Percentiles rank a stretch among this genome's conserved stretches.
Conservation (phyloP, 2,329 filamentous ascomycete species). For the Lachnellula suecica region DNA sequence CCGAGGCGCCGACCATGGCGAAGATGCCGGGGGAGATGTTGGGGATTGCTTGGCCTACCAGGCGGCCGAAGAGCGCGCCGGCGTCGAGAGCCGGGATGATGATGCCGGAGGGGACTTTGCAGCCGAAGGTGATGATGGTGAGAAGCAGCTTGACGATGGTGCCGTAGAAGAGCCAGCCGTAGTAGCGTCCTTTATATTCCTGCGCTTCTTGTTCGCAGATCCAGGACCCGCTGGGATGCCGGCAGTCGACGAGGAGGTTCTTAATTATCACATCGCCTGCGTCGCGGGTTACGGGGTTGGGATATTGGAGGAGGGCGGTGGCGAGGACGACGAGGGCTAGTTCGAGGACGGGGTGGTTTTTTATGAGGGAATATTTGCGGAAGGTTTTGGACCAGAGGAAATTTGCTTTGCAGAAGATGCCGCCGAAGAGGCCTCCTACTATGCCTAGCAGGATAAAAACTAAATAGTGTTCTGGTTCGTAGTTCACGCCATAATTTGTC, state of each 20-base stretch:
- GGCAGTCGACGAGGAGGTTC: constrained; percentile 56
- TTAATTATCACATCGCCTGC: constrained; percentile 56
- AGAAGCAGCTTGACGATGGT: constrained; percentile 53
- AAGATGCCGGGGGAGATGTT: constrained; percentile 56
- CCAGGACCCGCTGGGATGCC: constrained; percentile 39
- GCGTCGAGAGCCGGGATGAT: constrained; percentile 60
- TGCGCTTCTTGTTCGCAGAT: constrained; percentile 49
- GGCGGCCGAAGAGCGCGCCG: constrained; percentile 56
- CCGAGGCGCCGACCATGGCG: constrained; percentile 59
- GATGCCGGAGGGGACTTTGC: constrained; percentile 59
- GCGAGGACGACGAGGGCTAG: constrained; percentile 51
- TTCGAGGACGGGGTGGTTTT: constrained; percentile 54
- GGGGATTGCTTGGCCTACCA: constrained; percentile 42
- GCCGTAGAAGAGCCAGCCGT: constrained; percentile 51
- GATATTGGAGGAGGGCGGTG: constrained; percentile 55
- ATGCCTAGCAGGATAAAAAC: constrained; percentile 56
- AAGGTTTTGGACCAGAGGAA: constrained; percentile 57
- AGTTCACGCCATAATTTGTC: constrained; percentile 57
- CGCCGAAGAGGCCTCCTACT: constrained; percentile 57
- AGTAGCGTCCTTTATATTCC: constrained; percentile 41
- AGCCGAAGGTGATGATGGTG: constrained; percentile 58
- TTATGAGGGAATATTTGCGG: constrained; percentile 50
- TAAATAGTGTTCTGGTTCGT: constrained; percentile 53
- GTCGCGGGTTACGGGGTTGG: constrained; percentile 53
- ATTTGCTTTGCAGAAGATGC: constrained; percentile 57